These are phyloP conservation scores for Aquanectria penicillioides DNA, from an alignment of 2,329 filamentous ascomycete genomes.

Conservation along the genomic window DNA sequence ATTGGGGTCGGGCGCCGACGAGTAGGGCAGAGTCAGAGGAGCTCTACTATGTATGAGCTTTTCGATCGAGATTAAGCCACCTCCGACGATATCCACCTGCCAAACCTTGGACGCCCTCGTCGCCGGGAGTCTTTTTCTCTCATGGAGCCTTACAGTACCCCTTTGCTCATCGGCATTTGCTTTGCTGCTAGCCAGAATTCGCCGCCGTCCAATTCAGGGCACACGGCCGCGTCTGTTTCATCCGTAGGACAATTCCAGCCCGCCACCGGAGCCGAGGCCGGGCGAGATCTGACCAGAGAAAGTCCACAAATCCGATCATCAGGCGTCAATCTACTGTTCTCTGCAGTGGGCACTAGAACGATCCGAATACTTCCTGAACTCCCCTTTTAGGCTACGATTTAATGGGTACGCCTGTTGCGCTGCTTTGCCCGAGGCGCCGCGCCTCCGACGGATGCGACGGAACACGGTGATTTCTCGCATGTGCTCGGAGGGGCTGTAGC, in stretches of 20 bases:
- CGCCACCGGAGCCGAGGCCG: slow-evolving; percentile 18
- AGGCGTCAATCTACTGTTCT: no score
- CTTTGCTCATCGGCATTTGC: no score
- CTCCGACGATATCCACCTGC: slow-evolving; percentile 32
- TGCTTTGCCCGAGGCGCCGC: slow-evolving; percentile 14
- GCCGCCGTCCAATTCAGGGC: background rate
- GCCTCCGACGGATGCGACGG: slow-evolving; percentile 19
- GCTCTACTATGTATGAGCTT: background rate
- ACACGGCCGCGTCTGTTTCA: slow-evolving; percentile 4
- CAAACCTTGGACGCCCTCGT: slow-evolving; percentile 33
- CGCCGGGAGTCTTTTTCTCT: background rate
- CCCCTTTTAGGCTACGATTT: no score
- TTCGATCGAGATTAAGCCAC: slow-evolving; percentile 39
- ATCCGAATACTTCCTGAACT: no score
- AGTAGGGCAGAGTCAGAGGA: no score
- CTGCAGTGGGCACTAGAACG: no score
- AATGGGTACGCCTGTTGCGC: no score
- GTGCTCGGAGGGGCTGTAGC: no score
- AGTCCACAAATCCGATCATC: background rate
- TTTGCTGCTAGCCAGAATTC: background rate
- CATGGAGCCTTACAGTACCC: no score
- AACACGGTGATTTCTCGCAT: background rate
- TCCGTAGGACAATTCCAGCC: slow-evolving; percentile 2
- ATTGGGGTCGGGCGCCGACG: no score
- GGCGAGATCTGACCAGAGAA: slow-evolving; percentile 4